Evolutionary conservation across 2,329 filamentous ascomycete species (phyloP).

Genomic region (Nothophaeocryptopus gaeumannii): DNA sequence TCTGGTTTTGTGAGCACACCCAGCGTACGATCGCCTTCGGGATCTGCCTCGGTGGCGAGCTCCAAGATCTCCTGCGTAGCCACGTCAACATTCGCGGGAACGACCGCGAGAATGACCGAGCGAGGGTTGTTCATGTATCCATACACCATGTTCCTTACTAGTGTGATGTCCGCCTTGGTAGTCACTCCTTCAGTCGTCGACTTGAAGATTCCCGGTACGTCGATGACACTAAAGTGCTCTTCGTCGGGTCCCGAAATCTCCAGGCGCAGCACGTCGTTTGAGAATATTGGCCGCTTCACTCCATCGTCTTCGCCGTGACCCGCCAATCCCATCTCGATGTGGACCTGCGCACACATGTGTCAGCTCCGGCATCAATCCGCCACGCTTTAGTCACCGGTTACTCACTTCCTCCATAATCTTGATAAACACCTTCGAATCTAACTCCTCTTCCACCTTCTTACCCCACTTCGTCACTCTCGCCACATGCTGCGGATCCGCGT

Average conservation of each 20-base stretch:
- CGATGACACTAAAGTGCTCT: conserved; percentile 32
- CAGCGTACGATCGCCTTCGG: conserved; percentile 33
- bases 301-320: not conserved
- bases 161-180: conserved; percentile 37
- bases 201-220: conserved; percentile 35
- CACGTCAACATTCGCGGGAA: conserved; percentile 46
- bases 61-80: conserved; percentile 48
- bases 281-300: conserved; percentile 23
- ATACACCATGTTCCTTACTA: conserved; percentile 41
- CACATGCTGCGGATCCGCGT: conserved; percentile 18
- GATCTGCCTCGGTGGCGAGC: conserved; percentile 38
- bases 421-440: conserved; percentile 22
- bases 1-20: conserved; percentile 41
- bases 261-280: conserved; percentile 30
- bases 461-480: not conserved
- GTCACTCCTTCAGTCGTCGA: conserved; percentile 37
- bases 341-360: too few relatives aligned
- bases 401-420: conserved; percentile 26
- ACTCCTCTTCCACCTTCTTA: conserved; percentile 12
- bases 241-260: conserved; percentile 31
- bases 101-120: conserved; percentile 44
- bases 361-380: too few relatives aligned
- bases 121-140: conserved; percentile 41
- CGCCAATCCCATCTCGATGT: conserved; percentile 22
- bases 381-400: too few relatives aligned